These are phyloP conservation scores for Pleurotus platypus DNA, from an alignment of 768 basidiomycete species.

Conservation along the genomic window DNA sequence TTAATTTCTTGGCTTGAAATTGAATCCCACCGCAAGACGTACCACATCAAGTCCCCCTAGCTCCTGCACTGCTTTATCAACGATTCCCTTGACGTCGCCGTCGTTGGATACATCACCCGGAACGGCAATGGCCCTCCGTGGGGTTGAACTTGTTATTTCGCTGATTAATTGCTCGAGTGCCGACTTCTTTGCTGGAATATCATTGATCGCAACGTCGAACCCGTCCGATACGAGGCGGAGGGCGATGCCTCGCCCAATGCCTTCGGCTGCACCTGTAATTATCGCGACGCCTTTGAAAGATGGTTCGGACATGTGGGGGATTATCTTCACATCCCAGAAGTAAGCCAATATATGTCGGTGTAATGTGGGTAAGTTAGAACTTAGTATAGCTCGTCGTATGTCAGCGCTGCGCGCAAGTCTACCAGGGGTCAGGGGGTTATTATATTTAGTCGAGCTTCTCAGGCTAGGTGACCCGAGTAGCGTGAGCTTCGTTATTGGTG, in stretches of 20 bases:
- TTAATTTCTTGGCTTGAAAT: background rate
- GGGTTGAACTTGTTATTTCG: conserved; percentile 20
- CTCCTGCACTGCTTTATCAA: conserved; percentile 12
- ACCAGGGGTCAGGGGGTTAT: too few relatives aligned
- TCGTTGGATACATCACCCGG: conserved; percentile 5
- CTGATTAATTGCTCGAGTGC: conserved; percentile 13
- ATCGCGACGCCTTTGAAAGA: conserved; percentile 23
- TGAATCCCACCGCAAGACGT: background rate
- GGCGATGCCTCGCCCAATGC: conserved; percentile 37
- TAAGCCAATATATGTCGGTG: too few relatives aligned
- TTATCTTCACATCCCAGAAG: too few relatives aligned
- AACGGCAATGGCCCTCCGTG: conserved; percentile 8
- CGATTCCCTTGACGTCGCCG: conserved; percentile 13
- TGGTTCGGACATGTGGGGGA: background rate
- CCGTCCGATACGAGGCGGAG: conserved; percentile 33
- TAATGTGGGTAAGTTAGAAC: too few relatives aligned
- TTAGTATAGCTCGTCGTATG: too few relatives aligned
- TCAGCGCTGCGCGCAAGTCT: too few relatives aligned
- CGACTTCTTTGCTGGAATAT: conserved; percentile 12
- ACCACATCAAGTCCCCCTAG: conserved; percentile 28
- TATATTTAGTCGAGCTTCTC: too few relatives aligned
- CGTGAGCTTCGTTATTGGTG: too few relatives aligned
- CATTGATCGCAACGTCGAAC: conserved; percentile 33
- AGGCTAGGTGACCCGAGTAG: too few relatives aligned
- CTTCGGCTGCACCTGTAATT: conserved; percentile 35